Percentiles rank a stretch among this genome's conserved stretches.
Evolutionary conservation across 306 rosid genomes (phyloP).

Genomic region (Ormosia emarginata): DNA sequence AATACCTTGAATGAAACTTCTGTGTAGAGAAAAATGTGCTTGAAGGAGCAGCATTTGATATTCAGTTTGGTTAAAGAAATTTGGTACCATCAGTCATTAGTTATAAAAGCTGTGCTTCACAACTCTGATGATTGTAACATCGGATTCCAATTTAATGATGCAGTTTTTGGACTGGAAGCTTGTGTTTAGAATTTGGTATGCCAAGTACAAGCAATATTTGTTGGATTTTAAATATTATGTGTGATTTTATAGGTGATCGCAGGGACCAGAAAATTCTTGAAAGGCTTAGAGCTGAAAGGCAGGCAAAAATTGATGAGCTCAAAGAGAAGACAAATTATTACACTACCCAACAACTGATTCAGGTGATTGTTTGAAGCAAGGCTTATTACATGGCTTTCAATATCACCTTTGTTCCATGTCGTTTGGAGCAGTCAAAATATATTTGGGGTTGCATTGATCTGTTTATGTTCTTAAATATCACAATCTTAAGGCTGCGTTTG

Average conservation of each 20-base stretch:
- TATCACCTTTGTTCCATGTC: neutral
- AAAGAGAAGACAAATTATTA: conserved; percentile 97
- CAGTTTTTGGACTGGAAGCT: conserved; percentile 1
- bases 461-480: neutral
- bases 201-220: neutral
- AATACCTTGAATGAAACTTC: conserved; percentile 3
- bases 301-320: conserved; percentile 90
- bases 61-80: neutral
- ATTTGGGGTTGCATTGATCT: neutral
- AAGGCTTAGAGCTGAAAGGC: conserved; percentile 86
- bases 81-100: neutral
- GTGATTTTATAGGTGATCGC: conserved; percentile 62
- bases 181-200: neutral
- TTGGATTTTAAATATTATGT: neutral
- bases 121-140: neutral
- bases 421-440: neutral
- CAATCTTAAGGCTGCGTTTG: neutral
- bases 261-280: conserved; percentile 86
- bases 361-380: conserved; percentile 55
- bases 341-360: conserved; percentile 94
- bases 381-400: neutral
- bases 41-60: conserved; percentile 4
- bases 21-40: conserved; percentile 7
- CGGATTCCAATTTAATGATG: neutral
- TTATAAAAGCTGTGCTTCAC: conserved; percentile 2